Evolutionary conservation across 2,329 filamentous ascomycete species (phyloP), one percentile per base, ranked within the genome.

Genomic region (Xylariaceae sp.): DNA sequence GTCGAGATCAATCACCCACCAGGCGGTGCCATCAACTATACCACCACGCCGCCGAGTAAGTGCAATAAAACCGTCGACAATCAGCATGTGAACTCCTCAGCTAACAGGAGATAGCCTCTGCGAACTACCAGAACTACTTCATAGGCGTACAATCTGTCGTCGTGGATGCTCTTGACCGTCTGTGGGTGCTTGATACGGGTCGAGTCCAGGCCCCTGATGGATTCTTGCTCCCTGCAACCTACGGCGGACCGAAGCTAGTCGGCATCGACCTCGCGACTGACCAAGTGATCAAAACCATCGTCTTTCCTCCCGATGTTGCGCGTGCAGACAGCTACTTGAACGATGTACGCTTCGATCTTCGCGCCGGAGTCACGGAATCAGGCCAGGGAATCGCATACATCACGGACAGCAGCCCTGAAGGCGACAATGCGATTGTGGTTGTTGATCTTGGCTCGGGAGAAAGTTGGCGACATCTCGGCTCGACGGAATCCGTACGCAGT

Each of bases 181-280:
- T 82, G 17, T 82, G 79, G 80, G 77, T 82, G 55, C 74, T 82
- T 6, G 80, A 83, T 62, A 82, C 79, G 2, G 80, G 80, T 7
- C 74, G 80, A 7, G 67, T 67, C 15, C 53, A 58, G 10, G 61
- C 61, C 9, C 55, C 59, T 8, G 73, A 80, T 50, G 77, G 77
- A 3, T 76, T 74, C 0, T 74, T 81, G 9, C 72, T 81, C 8
- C 66, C 69, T 0, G 74, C 80, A 0, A 70, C 73, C 0, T 73
- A 74, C 34, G 80, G 80, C 42, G 80, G 81, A 0, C 77, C 80
- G 0, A 83, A 82, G 62, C 71, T 83, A 8, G 63, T 82, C 8
- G 76, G 77, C 6, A 74, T 83, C 9, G 67, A 80, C 62, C 71
- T 82, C 4, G 67, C 66, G 3, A 78, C 71, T 55, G 73, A 82